Evolutionary conservation across 345 rosid species (phyloP).

Genomic region (Dipteronia sinensis): DNA sequence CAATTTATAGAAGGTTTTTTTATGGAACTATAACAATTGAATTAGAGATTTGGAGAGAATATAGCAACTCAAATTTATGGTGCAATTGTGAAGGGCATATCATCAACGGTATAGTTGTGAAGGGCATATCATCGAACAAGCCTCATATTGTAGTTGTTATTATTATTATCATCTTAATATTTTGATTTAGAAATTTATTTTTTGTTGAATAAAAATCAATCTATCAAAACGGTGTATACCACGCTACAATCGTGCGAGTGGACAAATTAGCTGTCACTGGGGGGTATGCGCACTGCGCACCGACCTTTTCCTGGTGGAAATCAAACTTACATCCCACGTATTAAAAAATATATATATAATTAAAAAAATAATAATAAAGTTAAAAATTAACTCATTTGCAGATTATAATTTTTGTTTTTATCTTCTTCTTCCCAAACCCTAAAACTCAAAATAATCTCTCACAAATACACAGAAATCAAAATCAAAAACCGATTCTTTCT

Average conservation of each 20-base stretch:
- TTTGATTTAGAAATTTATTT: background rate
- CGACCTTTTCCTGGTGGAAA: constrained; percentile 2
- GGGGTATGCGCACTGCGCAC: constrained; percentile 11
- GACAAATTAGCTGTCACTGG: background rate
- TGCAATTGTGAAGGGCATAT: no score
- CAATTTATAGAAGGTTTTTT: no score
- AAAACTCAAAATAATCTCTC: background rate
- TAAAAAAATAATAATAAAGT: background rate
- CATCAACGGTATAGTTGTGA: no score
- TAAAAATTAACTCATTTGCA: background rate
- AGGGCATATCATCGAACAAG: no score
- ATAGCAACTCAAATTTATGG: no score
- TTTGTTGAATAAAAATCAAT: background rate
- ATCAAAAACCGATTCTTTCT: background rate
- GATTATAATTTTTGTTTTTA: background rate
- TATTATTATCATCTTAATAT: background rate
- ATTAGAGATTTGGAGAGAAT: no score
- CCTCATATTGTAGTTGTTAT: no score
- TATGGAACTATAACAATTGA: no score
- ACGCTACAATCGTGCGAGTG: constrained; percentile 11
- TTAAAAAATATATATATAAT: constrained; percentile 1
- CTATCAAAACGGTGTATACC: background rate
- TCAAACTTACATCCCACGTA: constrained; percentile 20
- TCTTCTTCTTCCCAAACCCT: constrained; percentile 21
- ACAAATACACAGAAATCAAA: background rate